A percentile compares a stretch with the other conserved stretches of the same genome.
Conservation (phyloP, 73 alveolate genomes). For the Paramecium sonneborni region DNA sequence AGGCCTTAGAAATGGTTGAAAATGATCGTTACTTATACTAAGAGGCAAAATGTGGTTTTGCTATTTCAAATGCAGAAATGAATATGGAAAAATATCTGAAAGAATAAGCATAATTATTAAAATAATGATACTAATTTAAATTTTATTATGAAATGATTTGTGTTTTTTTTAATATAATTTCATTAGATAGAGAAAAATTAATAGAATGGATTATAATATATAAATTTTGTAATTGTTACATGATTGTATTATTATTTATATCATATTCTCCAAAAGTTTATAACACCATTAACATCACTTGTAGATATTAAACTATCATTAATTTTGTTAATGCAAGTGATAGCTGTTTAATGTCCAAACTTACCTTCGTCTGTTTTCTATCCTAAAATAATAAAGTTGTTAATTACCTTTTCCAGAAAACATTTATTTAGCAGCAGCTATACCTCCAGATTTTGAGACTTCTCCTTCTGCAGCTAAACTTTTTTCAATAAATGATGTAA, state of each 20-base stretch:
- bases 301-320: slow-evolving; percentile 23
- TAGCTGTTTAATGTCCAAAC: slow-evolving; percentile 12
- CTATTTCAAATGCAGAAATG: slow-evolving; percentile 63
- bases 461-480: background rate
- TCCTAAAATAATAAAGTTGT: background rate
- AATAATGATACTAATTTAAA: slow-evolving; percentile 45
- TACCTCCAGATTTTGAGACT: background rate
- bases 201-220: background rate
- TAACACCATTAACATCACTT: slow-evolving; percentile 47
- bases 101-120: slow-evolving; percentile 25
- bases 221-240: background rate
- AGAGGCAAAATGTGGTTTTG: slow-evolving; percentile 69
- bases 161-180: no score
- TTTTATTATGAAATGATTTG: background rate
- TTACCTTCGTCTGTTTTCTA: background rate
- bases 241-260: background rate
- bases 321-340: background rate
- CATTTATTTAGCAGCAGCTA: slow-evolving; percentile 18
- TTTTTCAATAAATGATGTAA: background rate
- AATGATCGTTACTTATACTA: slow-evolving; percentile 41
- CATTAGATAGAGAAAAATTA: background rate
- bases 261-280: slow-evolving; percentile 51
- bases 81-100: slow-evolving; percentile 11
- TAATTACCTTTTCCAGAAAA: background rate
- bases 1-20: slow-evolving; percentile 63